These are phyloP conservation scores for Curvularia sp. DNA, from an alignment of 2,329 filamentous ascomycete species.

Conservation along the genomic window DNA sequence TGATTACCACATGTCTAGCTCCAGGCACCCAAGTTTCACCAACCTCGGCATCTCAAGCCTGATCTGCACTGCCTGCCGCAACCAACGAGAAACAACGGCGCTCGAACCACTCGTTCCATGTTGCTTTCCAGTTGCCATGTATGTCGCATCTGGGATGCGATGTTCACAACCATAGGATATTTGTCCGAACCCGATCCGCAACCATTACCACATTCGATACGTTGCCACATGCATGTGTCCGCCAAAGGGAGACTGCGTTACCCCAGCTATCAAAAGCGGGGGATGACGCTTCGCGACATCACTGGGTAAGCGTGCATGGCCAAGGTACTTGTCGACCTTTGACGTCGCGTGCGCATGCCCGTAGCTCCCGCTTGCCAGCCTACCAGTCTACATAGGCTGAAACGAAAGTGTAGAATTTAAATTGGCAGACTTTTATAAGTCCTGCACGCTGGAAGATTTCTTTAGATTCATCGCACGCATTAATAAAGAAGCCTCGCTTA, in stretches of 20 bases:
- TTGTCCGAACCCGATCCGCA: neutral
- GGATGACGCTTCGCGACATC: neutral
- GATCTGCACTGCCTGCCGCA: neutral
- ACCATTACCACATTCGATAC: slow-evolving; percentile 1
- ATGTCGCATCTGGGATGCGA: neutral
- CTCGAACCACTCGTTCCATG: neutral
- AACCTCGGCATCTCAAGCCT: neutral
- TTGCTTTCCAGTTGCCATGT: neutral
- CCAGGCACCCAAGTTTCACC: neutral
- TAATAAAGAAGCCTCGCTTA: neutral
- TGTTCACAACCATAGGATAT: neutral
- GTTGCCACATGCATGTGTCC: neutral
- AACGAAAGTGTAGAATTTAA: neutral
- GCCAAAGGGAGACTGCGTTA: neutral
- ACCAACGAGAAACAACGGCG: neutral
- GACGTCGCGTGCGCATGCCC: neutral
- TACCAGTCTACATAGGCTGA: neutral
- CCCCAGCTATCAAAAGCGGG: neutral
- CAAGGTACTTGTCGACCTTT: neutral
- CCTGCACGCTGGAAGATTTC: neutral
- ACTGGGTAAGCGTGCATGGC: neutral
- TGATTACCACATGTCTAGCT: neutral
- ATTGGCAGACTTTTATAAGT: neutral
- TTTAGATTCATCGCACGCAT: neutral
- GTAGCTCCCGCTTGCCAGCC: neutral